phyloP scores from a whole-genome alignment of 73 alveolate species.

The Effrenium voratum region DNA sequence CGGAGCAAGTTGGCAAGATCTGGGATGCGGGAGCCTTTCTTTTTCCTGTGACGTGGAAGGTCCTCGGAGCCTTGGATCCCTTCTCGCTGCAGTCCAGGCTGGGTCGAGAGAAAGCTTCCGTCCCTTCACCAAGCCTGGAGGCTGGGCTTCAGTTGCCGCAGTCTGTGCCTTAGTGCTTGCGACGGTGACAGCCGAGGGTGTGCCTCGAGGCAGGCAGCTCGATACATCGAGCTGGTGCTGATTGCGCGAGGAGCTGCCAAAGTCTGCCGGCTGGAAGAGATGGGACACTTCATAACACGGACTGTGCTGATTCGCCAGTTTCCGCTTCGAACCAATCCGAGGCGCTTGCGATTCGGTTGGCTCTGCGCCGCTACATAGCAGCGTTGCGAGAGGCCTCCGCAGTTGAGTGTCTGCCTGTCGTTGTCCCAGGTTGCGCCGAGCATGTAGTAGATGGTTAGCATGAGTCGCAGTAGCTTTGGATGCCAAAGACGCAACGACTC shows the following conservation, averaged over 20 bases:
- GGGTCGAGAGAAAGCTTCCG: neutral
- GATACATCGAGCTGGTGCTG: slow-evolving; percentile 33
- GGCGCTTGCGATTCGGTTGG: slow-evolving; percentile 6
- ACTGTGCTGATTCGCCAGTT: neutral
- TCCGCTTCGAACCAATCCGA: neutral
- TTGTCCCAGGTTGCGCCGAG: too few relatives aligned
- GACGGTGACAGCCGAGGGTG: too few relatives aligned
- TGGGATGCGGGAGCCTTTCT: neutral
- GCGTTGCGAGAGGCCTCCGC: too few relatives aligned
- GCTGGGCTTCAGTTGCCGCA: neutral
- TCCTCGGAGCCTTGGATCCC: neutral
- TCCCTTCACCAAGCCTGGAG: too few relatives aligned
- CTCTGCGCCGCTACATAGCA: neutral
- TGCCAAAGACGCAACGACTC: too few relatives aligned
- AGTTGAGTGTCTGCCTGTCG: too few relatives aligned
- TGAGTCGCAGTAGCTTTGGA: too few relatives aligned
- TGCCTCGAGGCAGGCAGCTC: slow-evolving; percentile 26
- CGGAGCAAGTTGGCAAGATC: neutral
- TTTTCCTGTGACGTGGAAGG: neutral
- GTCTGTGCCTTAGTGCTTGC: neutral
- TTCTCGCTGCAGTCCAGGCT: neutral
- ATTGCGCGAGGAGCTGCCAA: slow-evolving; percentile 69
- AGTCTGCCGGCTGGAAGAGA: neutral
- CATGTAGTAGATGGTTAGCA: too few relatives aligned
- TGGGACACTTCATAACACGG: neutral